A percentile compares a stretch with the other conserved stretches of the same genome.
Evolutionary conservation across 306 rosid species (phyloP).

Genomic region (Echinosophora koreensis): DNA sequence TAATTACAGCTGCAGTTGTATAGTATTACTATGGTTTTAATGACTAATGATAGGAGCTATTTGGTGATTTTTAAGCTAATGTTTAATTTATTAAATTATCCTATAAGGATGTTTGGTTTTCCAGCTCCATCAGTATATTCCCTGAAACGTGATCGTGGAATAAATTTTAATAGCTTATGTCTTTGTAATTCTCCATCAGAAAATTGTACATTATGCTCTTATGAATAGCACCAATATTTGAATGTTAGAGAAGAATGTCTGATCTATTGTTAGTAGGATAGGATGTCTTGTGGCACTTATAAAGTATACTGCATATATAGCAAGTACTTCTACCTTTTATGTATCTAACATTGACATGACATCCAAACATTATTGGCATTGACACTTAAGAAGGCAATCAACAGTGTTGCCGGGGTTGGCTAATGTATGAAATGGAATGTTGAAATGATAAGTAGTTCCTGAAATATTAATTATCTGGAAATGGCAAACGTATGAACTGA

Average conservation of each 20-base stretch:
- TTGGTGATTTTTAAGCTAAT: background rate
- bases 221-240: background rate
- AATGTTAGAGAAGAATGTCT: slow-evolving; percentile 14
- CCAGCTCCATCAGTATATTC: background rate
- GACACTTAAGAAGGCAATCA: background rate
- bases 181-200: background rate
- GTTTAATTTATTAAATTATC: slow-evolving; percentile 25
- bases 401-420: background rate
- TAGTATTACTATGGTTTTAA: slow-evolving; percentile 28
- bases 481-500: slow-evolving; percentile 26
- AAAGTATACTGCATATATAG: slow-evolving; percentile 9
- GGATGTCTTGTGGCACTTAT: background rate
- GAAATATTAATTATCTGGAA: slow-evolving; percentile 34
- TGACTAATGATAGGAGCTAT: slow-evolving; percentile 22
- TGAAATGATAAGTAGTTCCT: slow-evolving; percentile 22
- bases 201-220: slow-evolving; percentile 13
- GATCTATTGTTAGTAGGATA: slow-evolving; percentile 1
- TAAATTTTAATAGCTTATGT: background rate
- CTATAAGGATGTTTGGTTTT: background rate
- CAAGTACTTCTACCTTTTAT: background rate
- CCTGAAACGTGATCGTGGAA: slow-evolving; percentile 8
- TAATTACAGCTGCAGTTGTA: slow-evolving; percentile 31
- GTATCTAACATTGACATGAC: slow-evolving; percentile 31
- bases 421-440: background rate
- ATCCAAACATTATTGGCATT: slow-evolving; percentile 1